Conservation (phyloP, 2,329 filamentous ascomycete species). For the Penicillium sp. region DNA sequence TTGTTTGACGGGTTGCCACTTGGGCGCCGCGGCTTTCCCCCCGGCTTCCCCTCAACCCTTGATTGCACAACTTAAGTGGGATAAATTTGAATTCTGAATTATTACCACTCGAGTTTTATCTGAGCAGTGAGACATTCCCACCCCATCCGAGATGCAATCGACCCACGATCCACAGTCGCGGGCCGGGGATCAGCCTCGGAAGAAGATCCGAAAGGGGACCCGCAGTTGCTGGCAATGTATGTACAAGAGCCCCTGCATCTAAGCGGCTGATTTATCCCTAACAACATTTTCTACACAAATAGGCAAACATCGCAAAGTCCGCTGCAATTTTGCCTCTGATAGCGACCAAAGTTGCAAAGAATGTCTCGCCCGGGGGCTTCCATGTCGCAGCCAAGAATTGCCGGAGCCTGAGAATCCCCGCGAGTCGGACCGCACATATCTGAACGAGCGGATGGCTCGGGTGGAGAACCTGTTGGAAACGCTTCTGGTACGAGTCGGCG, state of each 20-base stretch:
- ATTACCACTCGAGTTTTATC: background rate
- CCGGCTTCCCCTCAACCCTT: background rate
- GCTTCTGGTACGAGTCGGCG: slow-evolving; percentile 3
- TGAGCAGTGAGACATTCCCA: background rate
- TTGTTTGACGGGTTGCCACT: background rate
- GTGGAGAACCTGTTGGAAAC: slow-evolving; percentile 14
- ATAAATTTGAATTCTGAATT: background rate
- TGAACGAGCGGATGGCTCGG: slow-evolving; percentile 15
- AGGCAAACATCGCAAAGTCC: slow-evolving; percentile 21
- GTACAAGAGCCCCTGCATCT: slow-evolving; percentile 8
- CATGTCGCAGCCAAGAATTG: slow-evolving; percentile 17
- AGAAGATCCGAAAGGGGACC: slow-evolving; percentile 20
- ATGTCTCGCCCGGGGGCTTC: slow-evolving; percentile 10
- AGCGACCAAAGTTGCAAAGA: slow-evolving; percentile 13
- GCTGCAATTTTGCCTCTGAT: slow-evolving; percentile 13
- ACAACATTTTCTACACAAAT: background rate
- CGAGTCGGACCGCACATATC: slow-evolving; percentile 11
- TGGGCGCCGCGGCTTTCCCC: no score
- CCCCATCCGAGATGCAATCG: background rate
- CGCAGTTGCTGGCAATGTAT: slow-evolving; percentile 23
- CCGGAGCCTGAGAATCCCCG: slow-evolving; percentile 13
- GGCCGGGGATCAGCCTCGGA: slow-evolving; percentile 12
- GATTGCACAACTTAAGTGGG: background rate
- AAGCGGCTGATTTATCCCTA: background rate
- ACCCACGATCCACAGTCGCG: background rate